Evolutionary conservation across 2,329 filamentous ascomycete species (phyloP), one percentile per base, ranked within the genome.

Genomic region (Hypoxylon sp.): DNA sequence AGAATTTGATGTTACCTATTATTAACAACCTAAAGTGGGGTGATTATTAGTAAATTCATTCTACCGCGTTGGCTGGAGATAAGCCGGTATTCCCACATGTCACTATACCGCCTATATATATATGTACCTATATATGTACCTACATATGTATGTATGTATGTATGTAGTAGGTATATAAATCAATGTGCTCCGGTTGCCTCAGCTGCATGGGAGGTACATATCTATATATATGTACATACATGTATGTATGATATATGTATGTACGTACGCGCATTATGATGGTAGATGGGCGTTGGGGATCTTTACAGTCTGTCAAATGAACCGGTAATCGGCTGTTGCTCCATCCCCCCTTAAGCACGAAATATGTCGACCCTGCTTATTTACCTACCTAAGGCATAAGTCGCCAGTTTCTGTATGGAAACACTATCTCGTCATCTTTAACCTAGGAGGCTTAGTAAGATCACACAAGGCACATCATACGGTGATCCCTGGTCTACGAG

Each of bases 11-110:
- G n/a, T 37, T 37, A 51, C 51, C 26, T 53, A 53, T 37, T 52
- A 47, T 31, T 46, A 14, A 46, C 48, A 60, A 63, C 29, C 29
- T 31, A 31, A 46, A 57, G 65, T 67, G 65, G 65, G 63, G 65
- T 33, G 39, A 50, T 54, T 13, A 26, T 48, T 48, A 26, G 10
- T 13, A 46, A 33, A 24, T 19, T 22, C 47, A 44, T 54, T 47
- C n/a, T n/a, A 52, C 46, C 10, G 60, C 35, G 57, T 51, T 57
- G 26, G 62, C 19, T 60, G 37, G 63, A 69, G 67, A 69, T 69
- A 66, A 69, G 63, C 59, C 54, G 48, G 50, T 29, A n/a, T 47
- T 42, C 50, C 29, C 39, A 24, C 24, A 58, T 58, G 58, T 17
- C 44, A 46, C 39, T 17, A 31, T 19, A 17, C 24, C 31, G 19